These are phyloP conservation scores for Chondrostereum purpureum DNA, from an alignment of 1,284 basidiomycete species.

Conservation along the genomic window DNA sequence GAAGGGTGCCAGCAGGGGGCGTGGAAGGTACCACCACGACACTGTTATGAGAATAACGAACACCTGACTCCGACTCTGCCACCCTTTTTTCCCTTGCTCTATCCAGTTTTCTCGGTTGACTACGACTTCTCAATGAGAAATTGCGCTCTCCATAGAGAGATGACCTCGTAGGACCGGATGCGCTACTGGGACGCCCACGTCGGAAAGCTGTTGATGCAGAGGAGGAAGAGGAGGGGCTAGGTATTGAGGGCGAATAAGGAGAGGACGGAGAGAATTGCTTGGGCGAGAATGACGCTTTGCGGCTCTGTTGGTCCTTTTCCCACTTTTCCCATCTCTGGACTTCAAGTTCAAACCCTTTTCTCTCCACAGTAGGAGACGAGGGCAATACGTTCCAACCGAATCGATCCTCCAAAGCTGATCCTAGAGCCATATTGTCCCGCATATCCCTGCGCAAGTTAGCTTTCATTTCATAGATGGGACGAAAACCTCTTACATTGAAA, in stretches of 20 bases:
- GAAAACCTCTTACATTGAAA: slow-evolving; percentile 62
- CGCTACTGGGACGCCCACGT: slow-evolving; percentile 13
- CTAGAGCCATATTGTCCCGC: slow-evolving; percentile 47
- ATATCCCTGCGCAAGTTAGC: slow-evolving; percentile 57
- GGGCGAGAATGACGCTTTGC: not conserved
- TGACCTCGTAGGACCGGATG: not conserved
- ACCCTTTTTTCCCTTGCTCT: not conserved
- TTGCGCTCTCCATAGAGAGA: not conserved
- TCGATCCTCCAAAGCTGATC: slow-evolving; percentile 36
- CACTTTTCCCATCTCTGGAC: slow-evolving; percentile 49
- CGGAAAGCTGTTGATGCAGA: not conserved
- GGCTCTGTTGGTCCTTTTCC: slow-evolving; percentile 22
- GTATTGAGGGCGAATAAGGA: slow-evolving; percentile 6
- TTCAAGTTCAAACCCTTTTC: slow-evolving; percentile 46
- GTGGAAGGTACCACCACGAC: too few species aligned
- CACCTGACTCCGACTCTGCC: not conserved
- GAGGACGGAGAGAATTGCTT: not conserved
- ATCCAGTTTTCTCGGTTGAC: not conserved
- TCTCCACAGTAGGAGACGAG: slow-evolving; percentile 34
- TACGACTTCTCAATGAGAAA: not conserved
- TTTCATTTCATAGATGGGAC: too few species aligned
- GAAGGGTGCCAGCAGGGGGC: not conserved
- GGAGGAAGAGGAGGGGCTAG: not conserved
- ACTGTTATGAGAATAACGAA: not conserved
- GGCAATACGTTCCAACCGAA: slow-evolving; percentile 39